Evolutionary conservation across 306 rosid species (phyloP).

Genomic region (Vachellia collinsii): DNA sequence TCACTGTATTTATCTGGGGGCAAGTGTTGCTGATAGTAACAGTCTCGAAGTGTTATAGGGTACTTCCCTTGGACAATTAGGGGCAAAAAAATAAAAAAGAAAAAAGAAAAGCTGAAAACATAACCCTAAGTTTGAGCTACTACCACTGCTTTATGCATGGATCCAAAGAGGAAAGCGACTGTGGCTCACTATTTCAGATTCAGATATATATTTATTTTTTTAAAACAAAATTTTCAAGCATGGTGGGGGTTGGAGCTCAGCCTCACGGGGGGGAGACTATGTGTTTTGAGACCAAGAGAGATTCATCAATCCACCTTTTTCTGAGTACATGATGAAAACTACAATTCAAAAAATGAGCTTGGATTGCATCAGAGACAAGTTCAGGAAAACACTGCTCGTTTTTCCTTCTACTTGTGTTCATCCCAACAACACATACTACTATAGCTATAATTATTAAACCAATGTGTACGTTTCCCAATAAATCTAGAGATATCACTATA

Average conservation of each 20-base stretch:
- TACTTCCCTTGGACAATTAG: slow-evolving; percentile 31
- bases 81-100: background rate
- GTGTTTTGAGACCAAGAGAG: slow-evolving; percentile 36
- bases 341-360: slow-evolving; percentile 50
- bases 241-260: slow-evolving; percentile 25
- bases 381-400: slow-evolving; percentile 51
- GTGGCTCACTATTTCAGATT: slow-evolving; percentile 53
- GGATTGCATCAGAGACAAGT: slow-evolving; percentile 34
- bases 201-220: background rate
- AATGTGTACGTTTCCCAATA: slow-evolving; percentile 19
- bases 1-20: slow-evolving; percentile 48
- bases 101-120: slow-evolving; percentile 31
- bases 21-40: slow-evolving; percentile 46
- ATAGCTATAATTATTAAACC: slow-evolving; percentile 22
- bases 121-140: slow-evolving; percentile 48
- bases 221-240: slow-evolving; percentile 19
- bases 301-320: slow-evolving; percentile 44
- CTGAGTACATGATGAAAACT: slow-evolving; percentile 55
- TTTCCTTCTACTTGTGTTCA: slow-evolving; percentile 40
- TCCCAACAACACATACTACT: slow-evolving; percentile 16
- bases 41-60: slow-evolving; percentile 41
- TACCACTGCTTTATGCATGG: slow-evolving; percentile 37
- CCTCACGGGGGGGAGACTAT: slow-evolving; percentile 43
- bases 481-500: slow-evolving; percentile 19
- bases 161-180: slow-evolving; percentile 55